Evolutionary conservation across 2,329 filamentous ascomycete species (phyloP).

Genomic region (Parasarocladium wereldwijsianum): DNA sequence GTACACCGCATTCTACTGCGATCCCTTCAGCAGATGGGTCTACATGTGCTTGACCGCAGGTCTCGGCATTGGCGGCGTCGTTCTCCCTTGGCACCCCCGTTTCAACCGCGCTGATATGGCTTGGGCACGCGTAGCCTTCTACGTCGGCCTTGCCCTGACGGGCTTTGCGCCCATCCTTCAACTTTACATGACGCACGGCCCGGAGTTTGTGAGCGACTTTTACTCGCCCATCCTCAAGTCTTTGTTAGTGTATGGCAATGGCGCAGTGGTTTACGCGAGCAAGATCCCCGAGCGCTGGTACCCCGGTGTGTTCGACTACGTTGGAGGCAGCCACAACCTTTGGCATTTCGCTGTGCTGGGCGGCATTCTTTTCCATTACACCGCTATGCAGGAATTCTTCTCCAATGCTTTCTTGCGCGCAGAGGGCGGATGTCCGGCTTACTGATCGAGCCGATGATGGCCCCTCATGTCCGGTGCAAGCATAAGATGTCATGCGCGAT

Average conservation of each 20-base stretch:
- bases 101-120: constrained; percentile 91
- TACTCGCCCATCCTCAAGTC: constrained; percentile 81
- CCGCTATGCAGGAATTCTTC: constrained; percentile 93
- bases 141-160: constrained; percentile 71
- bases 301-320: constrained; percentile 87
- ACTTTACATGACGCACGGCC: constrained; percentile 61
- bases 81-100: constrained; percentile 87
- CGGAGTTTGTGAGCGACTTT: constrained; percentile 73
- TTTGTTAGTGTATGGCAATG: constrained; percentile 69
- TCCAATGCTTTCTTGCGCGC: constrained; percentile 58
- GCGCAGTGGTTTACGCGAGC: constrained; percentile 77
- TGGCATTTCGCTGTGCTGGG: constrained; percentile 93
- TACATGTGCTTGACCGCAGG: constrained; percentile 74
- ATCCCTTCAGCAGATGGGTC: constrained; percentile 69
- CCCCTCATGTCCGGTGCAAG: no score
- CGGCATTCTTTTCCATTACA: constrained; percentile 94
- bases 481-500: neutral
- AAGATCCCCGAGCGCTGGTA: constrained; percentile 88
- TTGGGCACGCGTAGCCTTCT: constrained; percentile 86
- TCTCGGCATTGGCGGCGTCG: constrained; percentile 74
- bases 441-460: constrained; percentile 18
- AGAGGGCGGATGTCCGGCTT: constrained; percentile 40
- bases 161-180: constrained; percentile 84
- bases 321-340: constrained; percentile 90
- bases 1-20: constrained; percentile 98